phyloP scores from a whole-genome alignment of 2,329 filamentous ascomycete species.

The Xylariaceae sp. region DNA sequence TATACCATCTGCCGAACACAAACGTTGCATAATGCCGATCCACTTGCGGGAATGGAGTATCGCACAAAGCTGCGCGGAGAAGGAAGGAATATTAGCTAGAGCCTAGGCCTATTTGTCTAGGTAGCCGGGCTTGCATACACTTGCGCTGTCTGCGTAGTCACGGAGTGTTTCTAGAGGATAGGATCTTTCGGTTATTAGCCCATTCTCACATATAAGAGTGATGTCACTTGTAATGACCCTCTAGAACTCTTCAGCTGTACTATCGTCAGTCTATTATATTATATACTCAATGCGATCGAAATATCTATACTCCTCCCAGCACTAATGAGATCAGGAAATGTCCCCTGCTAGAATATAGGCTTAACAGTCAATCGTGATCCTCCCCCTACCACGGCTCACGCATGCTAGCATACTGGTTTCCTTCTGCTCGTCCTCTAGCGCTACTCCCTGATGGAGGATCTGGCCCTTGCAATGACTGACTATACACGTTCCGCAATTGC shows the following conservation, averaged over 20 bases:
- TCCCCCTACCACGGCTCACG: slow-evolving; percentile 37
- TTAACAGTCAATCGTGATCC: slow-evolving; percentile 30
- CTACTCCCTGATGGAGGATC: slow-evolving; percentile 34
- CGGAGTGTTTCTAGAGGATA: no score
- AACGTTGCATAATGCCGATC: slow-evolving; percentile 23
- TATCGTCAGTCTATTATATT: no score
- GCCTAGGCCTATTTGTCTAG: not conserved
- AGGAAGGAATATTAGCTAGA: slow-evolving; percentile 4
- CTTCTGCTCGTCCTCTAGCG: slow-evolving; percentile 36
- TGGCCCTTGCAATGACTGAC: slow-evolving; percentile 34
- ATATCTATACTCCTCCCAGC: no score
- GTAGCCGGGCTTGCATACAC: not conserved
- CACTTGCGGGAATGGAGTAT: slow-evolving; percentile 5
- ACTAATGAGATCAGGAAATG: not conserved
- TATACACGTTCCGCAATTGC: slow-evolving; percentile 38
- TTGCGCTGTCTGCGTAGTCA: no score
- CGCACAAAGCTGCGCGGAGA: not conserved
- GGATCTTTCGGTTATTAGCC: no score
- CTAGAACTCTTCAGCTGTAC: no score
- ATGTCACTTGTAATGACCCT: no score
- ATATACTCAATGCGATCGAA: no score
- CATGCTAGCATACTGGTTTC: slow-evolving; percentile 33
- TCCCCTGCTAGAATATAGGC: not conserved
- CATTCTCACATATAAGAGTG: no score
- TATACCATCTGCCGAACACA: slow-evolving; percentile 24